Percentiles rank a stretch among this genome's conserved stretches.
Conservation (phyloP, 148 eudicot species). For the Arctostaphylos glauca region DNA sequence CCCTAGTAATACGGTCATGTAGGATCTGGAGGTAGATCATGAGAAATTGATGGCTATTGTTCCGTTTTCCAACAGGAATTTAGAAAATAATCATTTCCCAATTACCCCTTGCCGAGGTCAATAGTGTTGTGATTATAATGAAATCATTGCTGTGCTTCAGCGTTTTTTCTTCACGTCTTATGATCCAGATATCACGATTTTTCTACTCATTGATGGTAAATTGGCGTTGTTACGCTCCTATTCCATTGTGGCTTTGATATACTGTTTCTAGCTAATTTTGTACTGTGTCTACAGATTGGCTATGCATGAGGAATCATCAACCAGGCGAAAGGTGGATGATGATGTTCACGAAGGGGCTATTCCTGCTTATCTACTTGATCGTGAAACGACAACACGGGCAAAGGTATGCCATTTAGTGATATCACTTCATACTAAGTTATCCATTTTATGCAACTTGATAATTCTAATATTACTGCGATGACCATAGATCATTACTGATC, state of each 20-base stretch:
- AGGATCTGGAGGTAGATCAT: neutral
- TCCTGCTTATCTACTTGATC: slow-evolving; percentile 94
- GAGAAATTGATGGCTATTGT: neutral
- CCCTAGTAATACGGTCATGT: neutral
- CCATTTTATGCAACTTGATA: neutral
- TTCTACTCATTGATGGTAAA: neutral
- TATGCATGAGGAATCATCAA: slow-evolving; percentile 89
- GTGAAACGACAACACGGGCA: slow-evolving; percentile 86
- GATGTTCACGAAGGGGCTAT: slow-evolving; percentile 87
- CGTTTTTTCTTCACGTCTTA: neutral
- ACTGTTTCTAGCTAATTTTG: neutral
- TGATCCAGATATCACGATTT: neutral
- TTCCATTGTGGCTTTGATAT: neutral
- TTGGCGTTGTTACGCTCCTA: neutral
- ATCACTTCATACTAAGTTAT: neutral
- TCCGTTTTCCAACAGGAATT: neutral
- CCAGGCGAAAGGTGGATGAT: slow-evolving; percentile 95
- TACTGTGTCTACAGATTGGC: slow-evolving; percentile 51
- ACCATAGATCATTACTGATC: neutral
- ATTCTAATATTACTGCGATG: neutral
- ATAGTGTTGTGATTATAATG: neutral
- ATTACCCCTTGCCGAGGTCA: neutral
- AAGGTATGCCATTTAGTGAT: slow-evolving; percentile 50
- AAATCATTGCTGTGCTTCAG: neutral
- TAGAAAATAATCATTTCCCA: neutral